Percentiles rank a stretch among this genome's conserved stretches.
phyloP scores from a whole-genome alignment of 495 filamentous ascomycete genomes.

The Bathelium albidoporum region DNA sequence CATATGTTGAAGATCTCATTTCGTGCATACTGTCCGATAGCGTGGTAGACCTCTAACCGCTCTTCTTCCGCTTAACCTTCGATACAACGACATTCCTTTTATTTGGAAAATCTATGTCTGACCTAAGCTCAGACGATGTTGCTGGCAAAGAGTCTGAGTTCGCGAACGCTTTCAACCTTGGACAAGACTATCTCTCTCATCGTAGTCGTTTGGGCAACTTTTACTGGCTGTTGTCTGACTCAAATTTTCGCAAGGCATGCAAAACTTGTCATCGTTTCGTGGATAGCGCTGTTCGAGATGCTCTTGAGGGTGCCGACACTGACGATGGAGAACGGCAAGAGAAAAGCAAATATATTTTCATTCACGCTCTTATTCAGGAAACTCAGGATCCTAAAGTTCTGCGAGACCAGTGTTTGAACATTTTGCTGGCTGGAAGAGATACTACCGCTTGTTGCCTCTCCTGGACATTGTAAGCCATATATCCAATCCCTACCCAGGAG shows the following conservation, averaged over 20 bases:
- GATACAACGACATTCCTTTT: conserved; percentile 7
- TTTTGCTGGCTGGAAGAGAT: conserved; percentile 29
- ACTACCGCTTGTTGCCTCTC: conserved; percentile 26
- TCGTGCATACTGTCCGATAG: not conserved
- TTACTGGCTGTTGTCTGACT: conserved; percentile 16
- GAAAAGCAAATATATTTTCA: conserved; percentile 6
- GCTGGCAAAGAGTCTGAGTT: conserved; percentile 4
- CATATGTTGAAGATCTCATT: not conserved
- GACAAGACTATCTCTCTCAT: conserved; percentile 6
- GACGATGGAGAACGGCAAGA: not conserved
- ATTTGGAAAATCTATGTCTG: conserved; percentile 2
- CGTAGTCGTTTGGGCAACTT: conserved; percentile 15
- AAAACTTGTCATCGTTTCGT: conserved; percentile 1
- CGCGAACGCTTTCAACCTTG: not conserved
- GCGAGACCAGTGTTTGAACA: conserved; percentile 10
- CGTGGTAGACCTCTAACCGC: conserved; percentile 3
- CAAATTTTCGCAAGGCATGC: conserved; percentile 11
- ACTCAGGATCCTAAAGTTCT: conserved; percentile 11
- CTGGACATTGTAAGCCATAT: conserved; percentile 15
- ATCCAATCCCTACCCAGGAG: not conserved
- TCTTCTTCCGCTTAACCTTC: conserved; percentile 10
- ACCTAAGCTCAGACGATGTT: not conserved
- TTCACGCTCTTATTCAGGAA: conserved; percentile 7
- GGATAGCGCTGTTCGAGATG: conserved; percentile 6
- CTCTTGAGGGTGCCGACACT: conserved; percentile 1